phyloP scores from a whole-genome alignment of 495 filamentous ascomycete genomes.

The Venustampulla echinocandica region DNA sequence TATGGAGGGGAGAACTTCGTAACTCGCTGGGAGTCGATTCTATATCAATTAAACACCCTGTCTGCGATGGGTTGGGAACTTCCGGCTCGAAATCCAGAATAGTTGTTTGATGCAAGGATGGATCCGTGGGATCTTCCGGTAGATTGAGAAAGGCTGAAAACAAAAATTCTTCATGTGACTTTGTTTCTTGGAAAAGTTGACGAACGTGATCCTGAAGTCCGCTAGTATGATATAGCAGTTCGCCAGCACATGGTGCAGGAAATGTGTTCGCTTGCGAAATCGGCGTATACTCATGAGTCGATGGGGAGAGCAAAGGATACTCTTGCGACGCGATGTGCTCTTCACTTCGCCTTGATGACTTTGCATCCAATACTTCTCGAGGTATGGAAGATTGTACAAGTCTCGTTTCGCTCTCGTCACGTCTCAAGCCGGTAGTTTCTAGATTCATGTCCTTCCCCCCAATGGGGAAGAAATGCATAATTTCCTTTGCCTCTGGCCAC shows the following conservation, averaged over 20 bases:
- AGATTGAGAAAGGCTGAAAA: constrained; percentile 5
- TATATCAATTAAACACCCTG: neutral
- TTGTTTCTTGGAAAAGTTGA: constrained; percentile 5
- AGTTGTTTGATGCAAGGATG: neutral
- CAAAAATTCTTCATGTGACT: neutral
- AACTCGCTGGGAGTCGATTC: neutral
- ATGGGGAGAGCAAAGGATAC: neutral
- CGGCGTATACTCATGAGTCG: neutral
- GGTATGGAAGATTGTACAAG: neutral
- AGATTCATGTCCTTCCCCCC: neutral
- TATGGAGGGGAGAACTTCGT: neutral
- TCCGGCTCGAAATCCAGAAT: neutral
- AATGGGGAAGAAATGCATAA: constrained; percentile 16
- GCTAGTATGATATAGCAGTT: neutral
- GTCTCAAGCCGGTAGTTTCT: neutral
- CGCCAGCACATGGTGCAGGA: neutral
- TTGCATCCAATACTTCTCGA: neutral
- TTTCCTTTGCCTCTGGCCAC: constrained; percentile 20
- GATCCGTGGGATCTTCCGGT: neutral
- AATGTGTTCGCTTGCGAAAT: neutral
- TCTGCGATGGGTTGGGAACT: neutral
- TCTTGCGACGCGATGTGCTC: neutral
- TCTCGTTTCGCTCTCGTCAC: neutral
- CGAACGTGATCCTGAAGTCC: neutral
- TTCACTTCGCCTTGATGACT: neutral